Evolutionary conservation across 1,284 basidiomycete species (phyloP).

Genomic region (Agaricales sp.): DNA sequence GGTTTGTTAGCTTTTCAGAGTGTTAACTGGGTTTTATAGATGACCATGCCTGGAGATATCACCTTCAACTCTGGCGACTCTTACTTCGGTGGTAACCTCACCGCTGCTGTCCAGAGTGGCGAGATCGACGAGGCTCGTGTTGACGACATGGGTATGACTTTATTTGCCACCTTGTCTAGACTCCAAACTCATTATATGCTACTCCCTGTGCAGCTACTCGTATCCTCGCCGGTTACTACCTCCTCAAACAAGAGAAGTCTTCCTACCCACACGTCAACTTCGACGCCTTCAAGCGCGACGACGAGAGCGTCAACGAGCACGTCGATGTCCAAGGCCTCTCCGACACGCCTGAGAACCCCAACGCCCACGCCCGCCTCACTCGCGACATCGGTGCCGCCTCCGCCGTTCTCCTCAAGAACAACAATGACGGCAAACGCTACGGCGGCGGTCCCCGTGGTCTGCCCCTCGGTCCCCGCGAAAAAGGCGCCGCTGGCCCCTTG

Average conservation of each 20-base stretch:
- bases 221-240: conserved; percentile 53
- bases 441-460: conserved; percentile 32
- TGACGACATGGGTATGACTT: conserved; percentile 55
- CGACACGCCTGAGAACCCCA: conserved; percentile 11
- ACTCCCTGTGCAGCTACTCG: conserved; percentile 28
- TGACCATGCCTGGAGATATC: conserved; percentile 70
- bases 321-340: conserved; percentile 53
- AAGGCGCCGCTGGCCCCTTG: too few species aligned
- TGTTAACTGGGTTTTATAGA: conserved; percentile 25
- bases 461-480: too few species aligned
- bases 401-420: conserved; percentile 79
- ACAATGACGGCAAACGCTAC: conserved; percentile 6
- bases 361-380: conserved; percentile 62
- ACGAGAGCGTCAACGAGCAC: conserved; percentile 47
- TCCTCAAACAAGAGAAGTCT: conserved; percentile 50
- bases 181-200: not conserved
- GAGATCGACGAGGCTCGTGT: conserved; percentile 55
- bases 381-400: conserved; percentile 69
- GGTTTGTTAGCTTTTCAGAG: not conserved
- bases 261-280: conserved; percentile 51
- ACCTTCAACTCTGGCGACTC: conserved; percentile 36
- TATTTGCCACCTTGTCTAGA: not conserved
- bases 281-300: conserved; percentile 44
- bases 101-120: conserved; percentile 56
- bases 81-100: conserved; percentile 57